A percentile compares a stretch with the other conserved stretches of the same genome.
phyloP scores from a whole-genome alignment of 2,329 filamentous ascomycete species.

The Dichotomopilus funicola region DNA sequence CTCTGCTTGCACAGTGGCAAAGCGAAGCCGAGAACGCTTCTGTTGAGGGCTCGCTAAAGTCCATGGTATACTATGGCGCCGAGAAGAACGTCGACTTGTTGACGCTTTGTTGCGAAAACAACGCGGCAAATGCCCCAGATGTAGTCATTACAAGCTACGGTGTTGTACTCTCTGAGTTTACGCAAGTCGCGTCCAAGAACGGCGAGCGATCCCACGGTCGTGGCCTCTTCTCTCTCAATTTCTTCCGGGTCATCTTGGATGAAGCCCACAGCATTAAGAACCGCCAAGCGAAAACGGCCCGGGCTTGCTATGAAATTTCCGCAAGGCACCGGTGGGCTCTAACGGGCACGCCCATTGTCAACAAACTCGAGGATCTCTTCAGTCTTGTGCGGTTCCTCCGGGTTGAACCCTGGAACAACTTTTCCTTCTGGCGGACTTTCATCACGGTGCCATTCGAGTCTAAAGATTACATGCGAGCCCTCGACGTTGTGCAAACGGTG shows the following conservation, averaged over 20 bases:
- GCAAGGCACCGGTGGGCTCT: conserved; percentile 86
- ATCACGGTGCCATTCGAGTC: conserved; percentile 97
- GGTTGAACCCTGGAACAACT: conserved; percentile 97
- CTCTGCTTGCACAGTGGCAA: conserved; percentile 92
- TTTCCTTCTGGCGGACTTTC: conserved; percentile 98
- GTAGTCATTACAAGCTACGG: conserved; percentile 95
- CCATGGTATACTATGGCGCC: conserved; percentile 83
- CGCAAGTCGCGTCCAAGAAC: conserved; percentile 59
- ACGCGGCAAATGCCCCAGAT: conserved; percentile 71
- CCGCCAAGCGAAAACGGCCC: conserved; percentile 84
- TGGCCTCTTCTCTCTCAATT: conserved; percentile 85
- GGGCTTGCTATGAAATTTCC: conserved; percentile 84
- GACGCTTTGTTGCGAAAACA: conserved; percentile 68
- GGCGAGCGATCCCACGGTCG: conserved; percentile 59
- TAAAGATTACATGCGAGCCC: conserved; percentile 83
- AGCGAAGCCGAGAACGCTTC: conserved; percentile 92
- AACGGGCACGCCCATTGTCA: conserved; percentile 95
- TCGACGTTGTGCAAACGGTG: conserved; percentile 96
- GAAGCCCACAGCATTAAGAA: conserved; percentile 94
- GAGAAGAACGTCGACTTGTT: conserved; percentile 78
- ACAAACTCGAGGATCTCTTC: conserved; percentile 89
- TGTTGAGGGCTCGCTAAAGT: conserved; percentile 71
- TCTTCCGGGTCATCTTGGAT: conserved; percentile 91
- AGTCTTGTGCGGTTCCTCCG: conserved; percentile 86
- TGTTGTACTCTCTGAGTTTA: conserved; percentile 82